Base-by-base conservation (phyloP, 805 yeast genomes). In the Vanderwaltozyma yarrowii region DNA sequence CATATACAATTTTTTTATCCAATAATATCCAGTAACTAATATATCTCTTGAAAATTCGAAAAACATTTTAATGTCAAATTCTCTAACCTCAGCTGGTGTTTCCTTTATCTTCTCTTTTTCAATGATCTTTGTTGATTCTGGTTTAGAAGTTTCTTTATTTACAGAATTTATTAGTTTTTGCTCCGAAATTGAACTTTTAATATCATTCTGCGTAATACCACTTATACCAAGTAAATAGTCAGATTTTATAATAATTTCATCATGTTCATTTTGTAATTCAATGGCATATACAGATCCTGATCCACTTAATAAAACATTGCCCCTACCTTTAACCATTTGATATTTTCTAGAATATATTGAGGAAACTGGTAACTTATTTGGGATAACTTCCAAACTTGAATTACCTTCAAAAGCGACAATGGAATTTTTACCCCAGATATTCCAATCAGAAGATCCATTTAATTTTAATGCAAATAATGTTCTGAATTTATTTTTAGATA, bases 401-500 rank as follows among this genome's bases (percentile, higher is more conserved):
- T 54, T 56, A 12, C 45, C 48, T 42, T 57, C 62, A 41, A 43
- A 56, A 1, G 58, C 56, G 9, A 57, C 50, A 21, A 57, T 43
- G 2, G 60, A 44, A 37, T 52, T 41, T 29, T 44, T 42, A 8
- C 58, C 59, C 46, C 47, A 51, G 3, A 58, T 46, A 32, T 49
- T 50, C 62, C 62, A 58, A 41, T 58, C 62, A 9, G 38, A 34
- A 2, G 54, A 40, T 3, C 62, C 62, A 25, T 37, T 39, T 18
- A 48, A 19, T 10, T 38, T 46, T 17, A 45, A 24, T 33, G 40
- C 42, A 12, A 37, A 43, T 14, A 47, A 18, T 3, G 47, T 30
- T 12, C 39, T 36, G 14, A 32, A 41, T 23, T 28, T 16, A 20
- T 29, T 36, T n/a, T 27, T 30, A 9, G 32, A 30, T 2, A 26